Evolutionary conservation across 2,329 filamentous ascomycete genomes (phyloP), one percentile per base, ranked within the genome.

Genomic region (Beauveria bassiana): DNA sequence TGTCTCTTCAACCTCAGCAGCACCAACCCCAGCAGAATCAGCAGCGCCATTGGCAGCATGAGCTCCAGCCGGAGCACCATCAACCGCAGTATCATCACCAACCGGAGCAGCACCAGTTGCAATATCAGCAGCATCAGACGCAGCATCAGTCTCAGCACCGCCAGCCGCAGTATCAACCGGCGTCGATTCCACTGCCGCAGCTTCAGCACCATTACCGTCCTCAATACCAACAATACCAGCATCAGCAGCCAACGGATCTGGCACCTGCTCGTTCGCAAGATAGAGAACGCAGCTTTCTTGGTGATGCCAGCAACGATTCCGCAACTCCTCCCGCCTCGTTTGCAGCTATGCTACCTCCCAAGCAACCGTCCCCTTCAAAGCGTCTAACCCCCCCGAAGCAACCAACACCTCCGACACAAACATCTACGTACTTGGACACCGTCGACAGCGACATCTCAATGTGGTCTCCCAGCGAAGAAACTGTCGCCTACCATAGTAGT

Each of bases 381-480:
- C 47, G n/a, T 20, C 26, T 34, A 18, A 34, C 8, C 18, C 26
- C 26, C 9, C 26, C 16, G 20, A 51, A 51, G 28, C 49, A 51
- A 18, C 49, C 56, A 22, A 24, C 55, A 18, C 28, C 31, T 22
- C 56, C 56, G 20, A 42, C 18, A n/a, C 31, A 51, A 12, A 14
- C 28, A 12, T 22, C 45, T 9, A 50, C 20, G 7, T 59, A 47
- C 34, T 18, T 57, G 2, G 18, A 57, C 5, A 49, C 55, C 10
- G 22, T 12, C 14, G 45, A 58, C 9, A 58, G 45, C 55, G 56
- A 47, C 18, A 51, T 59, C 9, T 43, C 31, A 2, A 59, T 59
- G 56, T 47, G 45, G n/a, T 50, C 56, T 20, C 28, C 34, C 6
- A 59, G 46, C 56, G 56, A 59, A 42, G 56, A 59, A 22, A 51